Percentiles rank a stretch among this genome's conserved stretches.
phyloP scores from a whole-genome alignment of 2,329 filamentous ascomycete genomes.

The Niveomyces coronatus region DNA sequence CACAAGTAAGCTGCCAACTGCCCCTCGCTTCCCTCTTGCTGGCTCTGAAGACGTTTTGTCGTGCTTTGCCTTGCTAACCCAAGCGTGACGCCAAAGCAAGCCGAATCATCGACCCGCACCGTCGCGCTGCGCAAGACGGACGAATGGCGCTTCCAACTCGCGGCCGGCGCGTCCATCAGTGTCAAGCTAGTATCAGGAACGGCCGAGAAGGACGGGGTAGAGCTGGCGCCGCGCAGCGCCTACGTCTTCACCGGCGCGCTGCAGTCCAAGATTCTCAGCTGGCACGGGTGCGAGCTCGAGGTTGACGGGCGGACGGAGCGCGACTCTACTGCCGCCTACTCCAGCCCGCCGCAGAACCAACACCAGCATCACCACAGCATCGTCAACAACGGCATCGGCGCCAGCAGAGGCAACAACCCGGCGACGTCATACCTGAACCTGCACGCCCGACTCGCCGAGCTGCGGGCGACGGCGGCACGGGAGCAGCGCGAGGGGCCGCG shows the following conservation, averaged over 20 bases:
- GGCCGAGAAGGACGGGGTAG: conserved; percentile 90
- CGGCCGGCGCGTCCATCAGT: conserved; percentile 32
- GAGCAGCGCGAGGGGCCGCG: conserved; percentile 53
- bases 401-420: too few relatives aligned
- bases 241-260: conserved; percentile 67
- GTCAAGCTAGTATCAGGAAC: conserved; percentile 65
- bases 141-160: conserved; percentile 73
- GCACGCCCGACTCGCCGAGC: conserved; percentile 72
- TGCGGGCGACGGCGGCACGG: conserved; percentile 52
- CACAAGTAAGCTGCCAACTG: conserved; percentile 34
- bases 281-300: conserved; percentile 82
- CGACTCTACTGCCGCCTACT: conserved; percentile 49
- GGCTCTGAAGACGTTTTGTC: not conserved
- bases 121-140: conserved; percentile 50
- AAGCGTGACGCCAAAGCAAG: too few relatives aligned
- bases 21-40: not conserved
- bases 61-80: not conserved
- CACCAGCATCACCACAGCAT: too few relatives aligned
- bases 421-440: conserved; percentile 74
- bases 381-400: too few relatives aligned
- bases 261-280: conserved; percentile 85
- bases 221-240: conserved; percentile 68
- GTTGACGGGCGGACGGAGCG: conserved; percentile 51
- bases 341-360: conserved; percentile 62
- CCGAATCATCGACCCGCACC: conserved; percentile 32